Percentiles rank a stretch among this genome's conserved stretches.
These are phyloP conservation scores for Colletotrichum orchidophilum DNA, from an alignment of 2,329 filamentous ascomycete species.

Conservation along the genomic window DNA sequence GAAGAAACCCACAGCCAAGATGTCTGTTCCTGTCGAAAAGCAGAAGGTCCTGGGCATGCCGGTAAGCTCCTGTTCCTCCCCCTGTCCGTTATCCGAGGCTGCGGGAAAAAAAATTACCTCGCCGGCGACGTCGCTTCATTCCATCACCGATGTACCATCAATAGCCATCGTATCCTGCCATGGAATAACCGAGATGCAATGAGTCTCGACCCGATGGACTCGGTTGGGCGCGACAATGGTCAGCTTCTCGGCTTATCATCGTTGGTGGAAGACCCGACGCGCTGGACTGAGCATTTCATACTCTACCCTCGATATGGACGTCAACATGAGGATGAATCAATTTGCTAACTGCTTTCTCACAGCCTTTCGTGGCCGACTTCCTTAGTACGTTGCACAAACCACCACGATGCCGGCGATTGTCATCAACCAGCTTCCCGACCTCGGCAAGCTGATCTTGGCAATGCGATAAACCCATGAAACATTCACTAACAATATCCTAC, in stretches of 20 bases:
- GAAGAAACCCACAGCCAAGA: conserved; percentile 55
- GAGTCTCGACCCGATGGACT: background rate
- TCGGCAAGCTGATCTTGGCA: background rate
- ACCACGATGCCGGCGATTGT: background rate
- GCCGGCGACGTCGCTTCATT: conserved; percentile 36
- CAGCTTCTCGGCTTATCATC: conserved; percentile 7
- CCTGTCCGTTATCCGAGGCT: conserved; percentile 28
- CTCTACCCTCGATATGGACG: background rate
- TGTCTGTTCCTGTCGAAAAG: conserved; percentile 61
- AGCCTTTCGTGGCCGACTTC: conserved; percentile 98
- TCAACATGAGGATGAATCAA: background rate
- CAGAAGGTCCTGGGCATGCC: conserved; percentile 73
- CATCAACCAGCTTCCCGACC: background rate
- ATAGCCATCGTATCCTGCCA: conserved; percentile 10
- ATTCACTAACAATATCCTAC: conserved; percentile 43
- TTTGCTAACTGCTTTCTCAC: conserved; percentile 47
- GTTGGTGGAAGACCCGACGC: background rate
- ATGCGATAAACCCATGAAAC: background rate
- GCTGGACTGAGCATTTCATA: background rate
- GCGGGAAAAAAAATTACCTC: conserved; percentile 42
- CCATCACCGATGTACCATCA: conserved; percentile 4
- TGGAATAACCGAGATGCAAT: background rate
- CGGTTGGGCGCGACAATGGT: conserved; percentile 1
- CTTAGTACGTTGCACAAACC: conserved; percentile 81
- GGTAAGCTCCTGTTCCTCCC: conserved; percentile 56